Evolutionary conservation across 2,329 filamentous ascomycete genomes (phyloP), one percentile per base, ranked within the genome.

Genomic region (Fusarium nurragi): DNA sequence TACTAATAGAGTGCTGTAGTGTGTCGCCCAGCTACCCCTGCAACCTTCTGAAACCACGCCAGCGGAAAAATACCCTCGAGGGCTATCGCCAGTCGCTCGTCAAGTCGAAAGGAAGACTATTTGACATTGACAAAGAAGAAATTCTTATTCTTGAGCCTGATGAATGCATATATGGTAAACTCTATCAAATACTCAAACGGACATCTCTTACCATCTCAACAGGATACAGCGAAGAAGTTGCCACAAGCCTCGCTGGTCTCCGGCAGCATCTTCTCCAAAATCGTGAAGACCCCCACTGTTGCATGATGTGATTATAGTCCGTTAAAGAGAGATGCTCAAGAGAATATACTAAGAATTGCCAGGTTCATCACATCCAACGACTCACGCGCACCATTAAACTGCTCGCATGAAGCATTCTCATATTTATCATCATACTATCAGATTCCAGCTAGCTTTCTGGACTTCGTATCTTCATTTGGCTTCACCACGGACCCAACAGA

Each of bases 381-480:
- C 26, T 64, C 59, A 2, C 55, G 63, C 6, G 5, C 32, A 2
- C 37, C 40, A 7, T 18, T 65, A 4, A 54, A 47, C 1, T 65
- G 54, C 11, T 64, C 63, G 2, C 28, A 26, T 4, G 23, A 51
- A 8, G 51, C 37, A 10, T 48, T 64, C 12, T 48, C 36, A 0
- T 45, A 30, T 1, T 2, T 46, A 0, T 43, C 36, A 0, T 50
- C 45, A 1, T 65, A 64, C 12, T 37, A 51, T 5, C 63, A 65
- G 11, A 34, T 64, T 1, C 30, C 48, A 1, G 25, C 54, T 1
- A 34, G n/a, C 4, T 65, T 64, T 13, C 10, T 65, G 2, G 54
- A 65, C 18, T 52, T 38, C 22, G 13, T 65, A 1, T 52, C 28
- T 4, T 65, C 63, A 2, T 65, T 65, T 25, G 55, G 60, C 9